Base-by-base conservation (phyloP, 2,329 filamentous ascomycete species). In the Fusarium brachygibbosum region DNA sequence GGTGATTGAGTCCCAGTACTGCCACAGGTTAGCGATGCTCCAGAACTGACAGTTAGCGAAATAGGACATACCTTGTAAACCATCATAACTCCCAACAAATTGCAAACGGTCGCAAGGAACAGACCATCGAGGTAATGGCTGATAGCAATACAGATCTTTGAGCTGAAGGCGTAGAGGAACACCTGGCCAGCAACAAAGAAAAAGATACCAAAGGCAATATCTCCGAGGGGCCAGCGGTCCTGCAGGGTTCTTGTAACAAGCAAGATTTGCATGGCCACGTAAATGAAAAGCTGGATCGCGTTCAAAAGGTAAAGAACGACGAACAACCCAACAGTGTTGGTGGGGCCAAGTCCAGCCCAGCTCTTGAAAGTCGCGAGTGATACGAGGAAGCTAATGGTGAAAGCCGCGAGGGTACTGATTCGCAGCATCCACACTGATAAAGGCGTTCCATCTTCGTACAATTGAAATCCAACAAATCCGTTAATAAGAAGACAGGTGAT, bases 1-100 rank as follows among this genome's bases (percentile, higher is more conserved):
- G 23, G 96, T 99, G 80, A 99, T 99, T 17, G 94, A 98, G 78
- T 99, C 96, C 96, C 96, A 99, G 85, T 97, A 99, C 94, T 72
- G 7, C n/a, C 14, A 16, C 44, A 51, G 51, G 37, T 70, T 64
- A 69, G 57, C 28, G 48, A 59, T 40, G 2, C 9, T 34, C 28
- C 11, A n/a, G 7, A 14, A 19, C 19, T 25, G 12, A 16, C 44
- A 48, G 11, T 35, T 40, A 3, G 5, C 53, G 11, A 23, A 25
- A 16, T 29, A 35, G 21, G 21, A 74, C 81, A 54, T 81, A 86
- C 93, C 91, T 99, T 99, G 87, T 99, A 99, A 37, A 99, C 90
- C 96, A 98, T 99, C 96, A 99, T 99, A 65, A 99, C 95, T 14
- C 90, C 93, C 42, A 99, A 84, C 44, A 99, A 82, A 77, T 99